Evolutionary conservation across 495 filamentous ascomycete genomes (phyloP).

Genomic region (Lentithecium fluviatile): DNA sequence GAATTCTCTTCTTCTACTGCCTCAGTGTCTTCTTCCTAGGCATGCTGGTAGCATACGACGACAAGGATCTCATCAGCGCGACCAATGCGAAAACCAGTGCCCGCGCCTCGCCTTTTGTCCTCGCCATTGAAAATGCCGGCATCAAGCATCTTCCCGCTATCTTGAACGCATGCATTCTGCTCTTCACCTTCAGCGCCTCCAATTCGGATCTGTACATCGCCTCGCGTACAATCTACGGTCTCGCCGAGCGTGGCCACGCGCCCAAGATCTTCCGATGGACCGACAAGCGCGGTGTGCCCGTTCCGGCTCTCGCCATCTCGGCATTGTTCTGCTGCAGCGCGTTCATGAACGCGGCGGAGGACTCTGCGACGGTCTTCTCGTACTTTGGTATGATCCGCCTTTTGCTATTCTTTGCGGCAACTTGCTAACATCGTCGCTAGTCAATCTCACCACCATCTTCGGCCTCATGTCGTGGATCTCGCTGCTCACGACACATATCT

Average conservation of each 20-base stretch:
- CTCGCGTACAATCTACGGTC: constrained; percentile 74
- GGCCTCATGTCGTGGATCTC: constrained; percentile 75
- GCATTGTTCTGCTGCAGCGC: constrained; percentile 66
- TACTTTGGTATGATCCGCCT: too few relatives aligned
- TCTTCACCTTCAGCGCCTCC: constrained; percentile 76
- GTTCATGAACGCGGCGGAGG: constrained; percentile 72
- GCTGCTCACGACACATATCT: constrained; percentile 78
- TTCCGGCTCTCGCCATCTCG: constrained; percentile 63
- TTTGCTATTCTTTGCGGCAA: too few relatives aligned
- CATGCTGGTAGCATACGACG: constrained; percentile 58
- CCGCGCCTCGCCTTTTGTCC: constrained; percentile 62
- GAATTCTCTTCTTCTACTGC: constrained; percentile 47
- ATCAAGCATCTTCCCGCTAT: constrained; percentile 57
- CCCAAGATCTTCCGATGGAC: constrained; percentile 69
- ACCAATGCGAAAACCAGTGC: constrained; percentile 42
- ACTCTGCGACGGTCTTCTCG: constrained; percentile 67
- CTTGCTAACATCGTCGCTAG: too few relatives aligned
- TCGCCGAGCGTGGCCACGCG: constrained; percentile 74
- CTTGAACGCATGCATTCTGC: constrained; percentile 66
- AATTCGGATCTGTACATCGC: constrained; percentile 84
- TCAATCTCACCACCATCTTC: constrained; percentile 58
- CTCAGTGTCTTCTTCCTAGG: constrained; percentile 55
- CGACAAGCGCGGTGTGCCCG: constrained; percentile 72
- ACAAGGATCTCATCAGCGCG: constrained; percentile 55
- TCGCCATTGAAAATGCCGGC: constrained; percentile 55